Evolutionary conservation across 179 eudicot species (phyloP).

Genomic region (Gypsophila paniculata): DNA sequence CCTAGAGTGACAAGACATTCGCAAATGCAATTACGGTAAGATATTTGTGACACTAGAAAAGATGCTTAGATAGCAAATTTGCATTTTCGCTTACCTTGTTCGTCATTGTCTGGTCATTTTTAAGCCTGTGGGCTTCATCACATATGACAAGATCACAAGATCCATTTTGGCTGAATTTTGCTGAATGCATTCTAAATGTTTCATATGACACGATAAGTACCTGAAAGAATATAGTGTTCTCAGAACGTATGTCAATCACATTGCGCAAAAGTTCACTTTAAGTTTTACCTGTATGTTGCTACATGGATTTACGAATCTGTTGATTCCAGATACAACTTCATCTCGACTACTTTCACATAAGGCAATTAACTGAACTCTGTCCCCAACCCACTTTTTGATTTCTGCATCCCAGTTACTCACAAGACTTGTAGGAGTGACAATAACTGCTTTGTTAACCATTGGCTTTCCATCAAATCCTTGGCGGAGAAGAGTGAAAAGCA

Average conservation of each 20-base stretch:
- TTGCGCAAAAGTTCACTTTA: conserved; percentile 12
- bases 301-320: conserved; percentile 52
- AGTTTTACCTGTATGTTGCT: conserved; percentile 61
- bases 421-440: conserved; percentile 97
- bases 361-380: conserved; percentile 78
- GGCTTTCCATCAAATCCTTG: conserved; percentile 97
- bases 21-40: neutral
- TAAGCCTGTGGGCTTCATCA: conserved; percentile 98
- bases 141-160: conserved; percentile 95
- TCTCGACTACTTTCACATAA: conserved; percentile 89
- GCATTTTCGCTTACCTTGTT: conserved; percentile 56
- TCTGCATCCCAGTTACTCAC: conserved; percentile 99
- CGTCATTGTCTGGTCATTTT: conserved; percentile 98
- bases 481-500: conserved; percentile 82
- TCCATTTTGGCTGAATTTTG: conserved; percentile 63
- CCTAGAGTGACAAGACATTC: conserved; percentile 43
- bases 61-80: neutral
- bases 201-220: conserved; percentile 95
- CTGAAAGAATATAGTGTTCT: conserved; percentile 37
- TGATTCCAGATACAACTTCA: conserved; percentile 73
- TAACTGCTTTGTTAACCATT: conserved; percentile 91
- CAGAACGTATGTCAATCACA: conserved; percentile 15
- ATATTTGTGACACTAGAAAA: neutral
- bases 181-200: conserved; percentile 90
- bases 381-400: conserved; percentile 91